phyloP scores from a whole-genome alignment of 2,329 filamentous ascomycete genomes.

The Colletotrichum sansevieriae region DNA sequence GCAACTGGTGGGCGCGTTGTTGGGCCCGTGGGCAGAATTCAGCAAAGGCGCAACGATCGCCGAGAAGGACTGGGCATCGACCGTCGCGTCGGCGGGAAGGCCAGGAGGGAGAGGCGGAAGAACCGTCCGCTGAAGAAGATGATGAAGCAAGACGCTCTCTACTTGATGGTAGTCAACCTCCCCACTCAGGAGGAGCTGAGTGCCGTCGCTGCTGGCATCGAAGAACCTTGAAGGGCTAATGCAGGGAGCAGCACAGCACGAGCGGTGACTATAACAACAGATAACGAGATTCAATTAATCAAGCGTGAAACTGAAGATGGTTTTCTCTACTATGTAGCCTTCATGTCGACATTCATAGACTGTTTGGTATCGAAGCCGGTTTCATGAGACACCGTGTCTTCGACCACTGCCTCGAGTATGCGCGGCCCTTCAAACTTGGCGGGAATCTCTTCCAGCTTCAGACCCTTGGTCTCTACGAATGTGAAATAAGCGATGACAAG shows the following conservation, averaged over 20 bases:
- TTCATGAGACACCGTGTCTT: conserved; percentile 1
- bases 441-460: conserved; percentile 48
- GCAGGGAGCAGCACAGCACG: not conserved
- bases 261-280: no score
- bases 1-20: not conserved
- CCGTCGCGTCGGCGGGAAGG: not conserved
- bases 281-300: no score
- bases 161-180: conserved; percentile 21
- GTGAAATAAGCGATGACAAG: conserved; percentile 46
- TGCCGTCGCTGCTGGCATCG: not conserved
- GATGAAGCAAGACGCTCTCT: conserved; percentile 18
- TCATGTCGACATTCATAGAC: not conserved
- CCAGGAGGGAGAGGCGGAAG: conserved; percentile 5
- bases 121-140: conserved; percentile 16
- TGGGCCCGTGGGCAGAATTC: not conserved
- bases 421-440: conserved; percentile 45
- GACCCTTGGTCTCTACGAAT: conserved; percentile 49
- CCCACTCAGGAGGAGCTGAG: conserved; percentile 6
- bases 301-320: no score
- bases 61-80: not conserved
- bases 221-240: not conserved
- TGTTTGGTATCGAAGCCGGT: not conserved
- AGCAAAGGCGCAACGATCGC: not conserved
- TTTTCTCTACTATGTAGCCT: not conserved
- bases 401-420: not conserved